Evolutionary conservation across 306 rosid genomes (phyloP), one percentile per base, ranked within the genome.

Genomic region (Vachellia pachyceras): DNA sequence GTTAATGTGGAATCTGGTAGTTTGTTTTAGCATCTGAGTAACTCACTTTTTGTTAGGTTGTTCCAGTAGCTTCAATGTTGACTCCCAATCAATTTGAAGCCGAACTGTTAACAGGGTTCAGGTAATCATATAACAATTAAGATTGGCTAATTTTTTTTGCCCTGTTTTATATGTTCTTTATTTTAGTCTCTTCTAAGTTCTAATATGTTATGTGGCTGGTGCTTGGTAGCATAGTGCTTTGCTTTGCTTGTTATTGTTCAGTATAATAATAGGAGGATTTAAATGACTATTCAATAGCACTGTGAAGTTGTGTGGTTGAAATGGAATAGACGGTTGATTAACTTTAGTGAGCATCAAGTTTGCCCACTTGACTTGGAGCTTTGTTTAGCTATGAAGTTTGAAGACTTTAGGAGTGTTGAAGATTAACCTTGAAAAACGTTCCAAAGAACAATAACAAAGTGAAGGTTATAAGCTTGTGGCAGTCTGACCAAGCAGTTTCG

Each of bases 31-130:
- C 72, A 29, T 85, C 87, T 83, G 58, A 82, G 60, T 49, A 49
- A 61, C 76, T 42, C 82, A 29, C 64, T 44, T 76, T 82, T 58
- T 84, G 80, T 49, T 85, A 93, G 99, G 98, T 95, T 77, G 96
- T 95, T 58, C 98, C 97, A 14, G 94, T 93, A 36, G 93, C 99
- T 83, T 93, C 99, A 82, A 90, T 95, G 99, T 85, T 93, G 88
- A 91, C 99, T 75, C 99, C 98, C 75, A 95, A 95, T 84, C 99
- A 95, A 85, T 95, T 95, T 85, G 98, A 95, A 86, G 98, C 99
- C 78, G 98, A 95, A 88, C 83, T 89, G 70, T 82, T 93, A 83
- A 89, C 99, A 58, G 91, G 94, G 69, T 68, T 78, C 78, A 89
- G 90, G 99, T 93, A 85, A 76, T 85, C 83, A 75, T 78, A 63